A percentile compares a stretch with the other conserved stretches of the same genome.
phyloP scores from a whole-genome alignment of 78 protist genomes.

The Polysphondylium violaceum region DNA sequence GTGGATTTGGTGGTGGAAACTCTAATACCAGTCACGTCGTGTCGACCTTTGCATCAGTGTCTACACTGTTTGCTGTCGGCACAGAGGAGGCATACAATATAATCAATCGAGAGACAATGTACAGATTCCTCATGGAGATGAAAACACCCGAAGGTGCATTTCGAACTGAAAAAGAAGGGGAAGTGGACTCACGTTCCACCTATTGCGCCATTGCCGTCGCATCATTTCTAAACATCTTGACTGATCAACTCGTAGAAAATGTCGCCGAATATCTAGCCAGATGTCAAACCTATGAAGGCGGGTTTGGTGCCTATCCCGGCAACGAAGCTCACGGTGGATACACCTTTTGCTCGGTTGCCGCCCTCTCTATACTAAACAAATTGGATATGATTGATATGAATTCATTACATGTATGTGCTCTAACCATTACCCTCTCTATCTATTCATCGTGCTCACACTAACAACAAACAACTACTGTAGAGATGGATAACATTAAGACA shows the following conservation, averaged over 20 bases:
- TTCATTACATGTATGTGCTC: constrained; percentile 35
- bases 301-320: constrained; percentile 93
- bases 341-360: constrained; percentile 97
- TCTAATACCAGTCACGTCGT: constrained; percentile 95
- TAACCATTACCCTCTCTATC: not conserved
- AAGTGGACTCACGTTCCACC: constrained; percentile 86
- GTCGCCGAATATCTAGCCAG: constrained; percentile 77
- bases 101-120: constrained; percentile 81
- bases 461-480: not conserved
- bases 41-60: constrained; percentile 98
- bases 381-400: constrained; percentile 59
- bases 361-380: constrained; percentile 84
- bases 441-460: not conserved
- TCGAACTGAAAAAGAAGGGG: constrained; percentile 93
- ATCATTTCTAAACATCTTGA: constrained; percentile 23
- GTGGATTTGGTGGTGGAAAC: constrained; percentile 89
- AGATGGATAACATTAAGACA: constrained; percentile 94
- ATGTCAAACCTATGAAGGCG: constrained; percentile 99
- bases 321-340: constrained; percentile 99
- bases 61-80: constrained; percentile 80
- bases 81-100: constrained; percentile 56
- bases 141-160: constrained; percentile 83
- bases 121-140: constrained; percentile 26
- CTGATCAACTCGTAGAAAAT: constrained; percentile 54
- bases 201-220: constrained; percentile 93